Evolutionary conservation across 805 yeast species (phyloP).

Genomic region (Brettanomyces nanus): DNA sequence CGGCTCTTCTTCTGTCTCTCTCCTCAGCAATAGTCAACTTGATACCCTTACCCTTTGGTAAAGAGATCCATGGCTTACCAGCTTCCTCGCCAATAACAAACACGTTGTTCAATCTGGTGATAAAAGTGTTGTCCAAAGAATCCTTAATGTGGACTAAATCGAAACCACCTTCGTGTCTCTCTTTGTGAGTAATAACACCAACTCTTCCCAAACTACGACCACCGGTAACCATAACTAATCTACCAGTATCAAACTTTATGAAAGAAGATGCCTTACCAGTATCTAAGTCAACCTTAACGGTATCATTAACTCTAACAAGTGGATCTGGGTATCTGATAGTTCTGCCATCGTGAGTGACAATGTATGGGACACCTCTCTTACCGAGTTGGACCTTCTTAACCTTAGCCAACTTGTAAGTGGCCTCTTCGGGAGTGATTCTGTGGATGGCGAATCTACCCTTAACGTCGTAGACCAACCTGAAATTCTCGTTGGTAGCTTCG

Average conservation of each 20-base stretch:
- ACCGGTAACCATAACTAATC: constrained; percentile 88
- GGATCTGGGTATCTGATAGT: constrained; percentile 99
- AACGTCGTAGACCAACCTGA: constrained; percentile 96
- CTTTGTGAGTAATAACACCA: constrained; percentile 93
- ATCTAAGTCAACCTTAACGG: constrained; percentile 94
- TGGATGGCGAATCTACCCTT: constrained; percentile 99
- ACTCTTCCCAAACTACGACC: constrained; percentile 98
- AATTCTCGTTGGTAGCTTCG: constrained; percentile 98
- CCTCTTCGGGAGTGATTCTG: constrained; percentile 99
- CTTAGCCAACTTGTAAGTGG: constrained; percentile 95
- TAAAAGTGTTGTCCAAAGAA: constrained; percentile 88
- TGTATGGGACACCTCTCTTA: constrained; percentile 97
- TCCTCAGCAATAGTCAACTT: constrained; percentile 93
- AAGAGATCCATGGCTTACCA: constrained; percentile 86
- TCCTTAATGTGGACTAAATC: constrained; percentile 97
- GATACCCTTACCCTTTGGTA: constrained; percentile 99
- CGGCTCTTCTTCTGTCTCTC: constrained; percentile 97
- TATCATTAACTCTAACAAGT: constrained; percentile 91
- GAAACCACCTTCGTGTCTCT: constrained; percentile 97
- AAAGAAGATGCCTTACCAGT: constrained; percentile 88
- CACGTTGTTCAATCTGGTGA: constrained; percentile 89
- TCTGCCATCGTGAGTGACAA: constrained; percentile 99
- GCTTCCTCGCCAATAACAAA: constrained; percentile 88
- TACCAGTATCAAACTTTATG: constrained; percentile 90
- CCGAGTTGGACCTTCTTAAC: constrained; percentile 98